Evolutionary conservation across 345 rosid genomes (phyloP).

Genomic region (Rubroshorea leprosula): DNA sequence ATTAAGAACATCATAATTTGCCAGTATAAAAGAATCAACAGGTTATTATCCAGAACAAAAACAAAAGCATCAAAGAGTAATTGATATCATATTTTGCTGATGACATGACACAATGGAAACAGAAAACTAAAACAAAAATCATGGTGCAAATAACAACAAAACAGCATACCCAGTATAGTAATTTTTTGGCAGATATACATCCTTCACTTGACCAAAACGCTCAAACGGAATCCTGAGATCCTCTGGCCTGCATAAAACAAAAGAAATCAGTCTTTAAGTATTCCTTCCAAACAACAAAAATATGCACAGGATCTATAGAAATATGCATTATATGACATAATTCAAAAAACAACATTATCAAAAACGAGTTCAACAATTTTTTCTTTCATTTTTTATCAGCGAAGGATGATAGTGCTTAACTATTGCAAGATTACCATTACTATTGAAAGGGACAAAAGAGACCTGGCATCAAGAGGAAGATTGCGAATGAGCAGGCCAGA

Average conservation of each 20-base stretch:
- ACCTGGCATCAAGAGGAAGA: constrained; percentile 93
- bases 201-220: constrained; percentile 81
- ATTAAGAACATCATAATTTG: not conserved
- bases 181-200: constrained; percentile 79
- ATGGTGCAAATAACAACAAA: not conserved
- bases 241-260: constrained; percentile 50
- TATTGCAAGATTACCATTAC: too few relatives aligned
- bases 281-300: not conserved
- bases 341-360: not conserved
- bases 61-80: not conserved
- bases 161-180: constrained; percentile 70
- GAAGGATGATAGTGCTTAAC: too few relatives aligned
- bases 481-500: constrained; percentile 89
- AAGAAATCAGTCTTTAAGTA: not conserved
- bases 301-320: not conserved
- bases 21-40: not conserved
- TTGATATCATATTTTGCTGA: not conserved
- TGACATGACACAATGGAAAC: not conserved
- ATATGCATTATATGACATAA: too few relatives aligned
- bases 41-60: not conserved
- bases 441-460: not conserved
- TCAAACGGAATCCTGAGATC: constrained; percentile 82
- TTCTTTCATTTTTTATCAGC: not conserved
- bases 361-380: not conserved
- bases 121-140: not conserved